Evolutionary conservation across 441 rosid species (phyloP).

Genomic region (Populus trichocarpa): DNA sequence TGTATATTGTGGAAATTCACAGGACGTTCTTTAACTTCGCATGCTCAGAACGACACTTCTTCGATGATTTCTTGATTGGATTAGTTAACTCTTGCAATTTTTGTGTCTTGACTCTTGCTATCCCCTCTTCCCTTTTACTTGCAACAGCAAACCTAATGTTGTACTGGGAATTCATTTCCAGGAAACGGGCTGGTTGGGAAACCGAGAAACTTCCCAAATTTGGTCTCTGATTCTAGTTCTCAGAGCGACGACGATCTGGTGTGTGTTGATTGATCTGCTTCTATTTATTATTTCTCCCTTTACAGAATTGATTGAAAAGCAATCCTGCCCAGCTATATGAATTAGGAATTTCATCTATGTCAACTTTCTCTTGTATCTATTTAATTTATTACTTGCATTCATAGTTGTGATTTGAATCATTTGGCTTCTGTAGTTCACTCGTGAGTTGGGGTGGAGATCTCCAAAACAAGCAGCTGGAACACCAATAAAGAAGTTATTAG

Average conservation of each 20-base stretch:
- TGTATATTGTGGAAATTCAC: neutral
- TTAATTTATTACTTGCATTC: conserved; percentile 5
- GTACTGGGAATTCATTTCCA: conserved; percentile 36
- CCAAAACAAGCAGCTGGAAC: conserved; percentile 44
- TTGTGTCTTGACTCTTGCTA: neutral
- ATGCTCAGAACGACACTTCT: neutral
- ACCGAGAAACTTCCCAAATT: conserved; percentile 34
- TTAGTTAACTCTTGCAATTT: neutral
- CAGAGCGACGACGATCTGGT: conserved; percentile 55
- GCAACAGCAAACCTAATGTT: conserved; percentile 25
- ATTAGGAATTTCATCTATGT: neutral
- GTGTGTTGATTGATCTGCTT: conserved; percentile 32
- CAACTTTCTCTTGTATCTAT: neutral
- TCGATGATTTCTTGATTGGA: neutral
- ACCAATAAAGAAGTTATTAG: conserved; percentile 70
- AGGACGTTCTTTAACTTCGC: neutral
- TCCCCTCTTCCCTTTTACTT: conserved; percentile 13
- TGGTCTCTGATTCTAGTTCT: conserved; percentile 52
- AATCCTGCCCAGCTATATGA: neutral
- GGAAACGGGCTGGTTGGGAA: conserved; percentile 50
- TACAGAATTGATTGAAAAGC: neutral
- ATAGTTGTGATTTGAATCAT: conserved; percentile 8
- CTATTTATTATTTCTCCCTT: conserved; percentile 9
- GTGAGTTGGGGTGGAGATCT: conserved; percentile 40
- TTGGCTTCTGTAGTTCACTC: conserved; percentile 37